Evolutionary conservation across 805 yeast genomes (phyloP).

Genomic region (Yamadazyma philogaea): DNA sequence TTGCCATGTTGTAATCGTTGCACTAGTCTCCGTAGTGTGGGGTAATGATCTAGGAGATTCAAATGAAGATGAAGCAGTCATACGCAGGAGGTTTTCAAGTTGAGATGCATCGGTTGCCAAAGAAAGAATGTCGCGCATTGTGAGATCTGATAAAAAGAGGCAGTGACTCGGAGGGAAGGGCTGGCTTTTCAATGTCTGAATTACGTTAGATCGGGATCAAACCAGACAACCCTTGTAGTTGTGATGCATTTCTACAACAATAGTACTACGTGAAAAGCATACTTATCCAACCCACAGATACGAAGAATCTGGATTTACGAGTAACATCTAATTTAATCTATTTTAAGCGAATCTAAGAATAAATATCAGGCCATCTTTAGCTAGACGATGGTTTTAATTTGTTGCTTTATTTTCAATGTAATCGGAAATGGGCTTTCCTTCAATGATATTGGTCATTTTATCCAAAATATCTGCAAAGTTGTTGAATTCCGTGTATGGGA

Average conservation of each 20-base stretch:
- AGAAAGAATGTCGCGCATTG: not conserved
- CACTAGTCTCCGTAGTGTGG: not conserved
- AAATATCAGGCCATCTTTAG: slow-evolving; percentile 2
- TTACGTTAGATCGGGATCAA: no score
- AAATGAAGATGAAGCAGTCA: not conserved
- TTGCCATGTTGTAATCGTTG: not conserved
- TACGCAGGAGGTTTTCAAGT: not conserved
- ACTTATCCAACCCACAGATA: not conserved
- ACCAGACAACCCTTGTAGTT: no score
- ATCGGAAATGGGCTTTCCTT: slow-evolving; percentile 20
- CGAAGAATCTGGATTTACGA: not conserved
- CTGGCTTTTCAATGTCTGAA: no score
- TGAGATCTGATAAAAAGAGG: not conserved
- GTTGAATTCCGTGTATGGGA: slow-evolving; percentile 82
- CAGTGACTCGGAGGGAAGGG: no score
- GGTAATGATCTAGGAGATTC: not conserved
- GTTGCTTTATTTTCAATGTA: slow-evolving; percentile 21
- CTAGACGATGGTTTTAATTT: not conserved
- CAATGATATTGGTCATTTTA: slow-evolving; percentile 55
- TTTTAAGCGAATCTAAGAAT: not conserved
- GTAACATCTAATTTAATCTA: slow-evolving; percentile 2
- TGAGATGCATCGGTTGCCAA: not conserved
- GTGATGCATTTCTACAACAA: no score
- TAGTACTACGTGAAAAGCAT: no score
- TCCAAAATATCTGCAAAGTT: slow-evolving; percentile 69